phyloP scores from a whole-genome alignment of 2,329 filamentous ascomycete genomes.

The Elsinoe arachidis region DNA sequence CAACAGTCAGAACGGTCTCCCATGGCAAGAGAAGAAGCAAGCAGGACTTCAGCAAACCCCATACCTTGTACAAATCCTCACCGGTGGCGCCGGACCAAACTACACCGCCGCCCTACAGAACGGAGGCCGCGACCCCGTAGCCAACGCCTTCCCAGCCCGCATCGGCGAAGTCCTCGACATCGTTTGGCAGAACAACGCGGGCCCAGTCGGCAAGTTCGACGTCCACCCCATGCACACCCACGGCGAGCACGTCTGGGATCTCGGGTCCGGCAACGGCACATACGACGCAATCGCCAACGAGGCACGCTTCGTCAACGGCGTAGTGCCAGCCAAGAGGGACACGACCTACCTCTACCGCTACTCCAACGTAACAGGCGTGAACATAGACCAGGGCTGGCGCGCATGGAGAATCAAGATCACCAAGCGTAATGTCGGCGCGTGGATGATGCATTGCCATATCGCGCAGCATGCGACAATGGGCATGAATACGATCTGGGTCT shows the following conservation, averaged over 20 bases:
- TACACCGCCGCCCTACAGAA: slow-evolving; percentile 44
- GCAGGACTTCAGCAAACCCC: slow-evolving; percentile 24
- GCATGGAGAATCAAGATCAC: slow-evolving; percentile 50
- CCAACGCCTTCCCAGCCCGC: slow-evolving; percentile 43
- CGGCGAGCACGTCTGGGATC: slow-evolving; percentile 46
- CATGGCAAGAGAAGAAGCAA: slow-evolving; percentile 1
- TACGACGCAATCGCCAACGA: slow-evolving; percentile 46
- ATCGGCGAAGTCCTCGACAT: slow-evolving; percentile 51
- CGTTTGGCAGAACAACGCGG: slow-evolving; percentile 24
- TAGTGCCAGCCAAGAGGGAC: slow-evolving; percentile 35
- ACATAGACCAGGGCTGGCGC: slow-evolving; percentile 47
- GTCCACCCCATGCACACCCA: slow-evolving; percentile 50
- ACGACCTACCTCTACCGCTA: slow-evolving; percentile 52
- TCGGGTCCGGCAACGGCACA: slow-evolving; percentile 45
- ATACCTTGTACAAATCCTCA: slow-evolving; percentile 43
- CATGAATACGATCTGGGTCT: slow-evolving; percentile 5
- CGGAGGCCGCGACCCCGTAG: slow-evolving; percentile 47
- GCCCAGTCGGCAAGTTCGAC: slow-evolving; percentile 33
- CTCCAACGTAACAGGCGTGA: slow-evolving; percentile 27
- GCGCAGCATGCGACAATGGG: slow-evolving; percentile 51
- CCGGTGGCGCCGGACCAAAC: slow-evolving; percentile 31
- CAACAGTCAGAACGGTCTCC: neutral
- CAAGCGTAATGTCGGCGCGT: slow-evolving; percentile 41
- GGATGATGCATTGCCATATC: slow-evolving; percentile 56
- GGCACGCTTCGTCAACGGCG: slow-evolving; percentile 16